A percentile compares a stretch with the other conserved stretches of the same genome.
phyloP scores from a whole-genome alignment of 768 basidiomycete species.

The Calocera viscosa region DNA sequence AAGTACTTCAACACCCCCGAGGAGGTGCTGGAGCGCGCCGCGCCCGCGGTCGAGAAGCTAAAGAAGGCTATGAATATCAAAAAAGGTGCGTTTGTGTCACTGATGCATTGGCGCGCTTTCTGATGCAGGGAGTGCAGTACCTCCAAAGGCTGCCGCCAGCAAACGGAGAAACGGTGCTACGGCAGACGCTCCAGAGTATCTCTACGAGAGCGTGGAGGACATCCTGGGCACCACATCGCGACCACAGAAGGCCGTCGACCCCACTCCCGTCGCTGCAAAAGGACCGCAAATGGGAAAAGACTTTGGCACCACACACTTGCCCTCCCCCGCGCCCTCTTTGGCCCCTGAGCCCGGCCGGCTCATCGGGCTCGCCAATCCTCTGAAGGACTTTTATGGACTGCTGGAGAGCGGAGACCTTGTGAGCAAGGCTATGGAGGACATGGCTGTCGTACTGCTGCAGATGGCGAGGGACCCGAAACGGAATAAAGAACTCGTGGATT shows the following conservation, averaged over 20 bases:
- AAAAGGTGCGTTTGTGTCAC: constrained; percentile 39
- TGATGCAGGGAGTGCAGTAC: constrained; percentile 23
- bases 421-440: constrained; percentile 71
- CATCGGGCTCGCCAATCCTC: constrained; percentile 58
- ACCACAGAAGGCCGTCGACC: constrained; percentile 41
- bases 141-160: constrained; percentile 17
- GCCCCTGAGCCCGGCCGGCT: constrained; percentile 45
- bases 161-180: constrained; percentile 14
- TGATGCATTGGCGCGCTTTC: neutral
- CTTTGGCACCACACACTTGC: neutral
- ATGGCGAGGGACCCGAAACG: constrained; percentile 55
- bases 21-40: constrained; percentile 49
- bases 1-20: constrained; percentile 76
- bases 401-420: constrained; percentile 61
- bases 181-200: constrained; percentile 13
- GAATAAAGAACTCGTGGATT: constrained; percentile 57
- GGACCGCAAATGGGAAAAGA: constrained; percentile 3
- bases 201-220: constrained; percentile 26
- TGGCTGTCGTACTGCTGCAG: constrained; percentile 57
- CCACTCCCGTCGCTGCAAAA: constrained; percentile 5
- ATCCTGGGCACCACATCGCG: constrained; percentile 14
- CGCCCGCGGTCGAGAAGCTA: constrained; percentile 45
- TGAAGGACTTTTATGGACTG: constrained; percentile 65
- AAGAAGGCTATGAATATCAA: constrained; percentile 62
- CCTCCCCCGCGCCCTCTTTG: neutral